Base-by-base conservation (phyloP, 306 rosid genomes). In the Sindora glabra region DNA sequence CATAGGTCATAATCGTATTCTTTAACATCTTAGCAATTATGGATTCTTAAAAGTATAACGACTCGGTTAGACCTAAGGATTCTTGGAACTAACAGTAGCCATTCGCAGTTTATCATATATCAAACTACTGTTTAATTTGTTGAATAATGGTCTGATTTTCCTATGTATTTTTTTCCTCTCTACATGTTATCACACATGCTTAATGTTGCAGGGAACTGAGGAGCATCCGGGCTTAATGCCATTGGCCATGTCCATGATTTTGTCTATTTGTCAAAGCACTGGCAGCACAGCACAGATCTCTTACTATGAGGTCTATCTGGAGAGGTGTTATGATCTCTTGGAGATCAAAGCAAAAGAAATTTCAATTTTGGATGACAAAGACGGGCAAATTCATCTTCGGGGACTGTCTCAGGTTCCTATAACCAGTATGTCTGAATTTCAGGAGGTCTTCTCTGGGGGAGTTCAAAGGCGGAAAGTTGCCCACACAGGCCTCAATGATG, bases 261-360 rank as follows among this genome's bases (percentile, higher is more conserved):
- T 92, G 58, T 74, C 89, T 10, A 57, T 74, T 67, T 86, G 95
- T 69, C 64, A 74, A 45, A 70, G 49, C 60, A 83, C 78, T 4
- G 79, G 83, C 36, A 71, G 76, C 71, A 72, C 74, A 23, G 89
- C 83, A 17, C 76, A 83, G 36, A 82, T 92, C 19, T 92, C 99
- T 11, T 92, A 89, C 76, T 92, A 83, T 36, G 94, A 92, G 69
- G 96, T 89, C 51, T 92, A 92, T 38, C 72, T 89, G 90, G 95
- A 92, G 76, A 77, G 83, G 50, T 92, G 99, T 56, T 86, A 83
- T 17, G 96, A 89, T 55, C 99, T 92, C 65, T 74, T 92, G 73
- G 94, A 89, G 57, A 73, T 83, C 59, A 86, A 88, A 56, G 72
- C 79, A 33, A 77, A 82, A 46, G 99, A 92, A 74, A 81, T 92